Evolutionary conservation across 257 asterid species (phyloP).

Genomic region (Ligustrum vulgare): DNA sequence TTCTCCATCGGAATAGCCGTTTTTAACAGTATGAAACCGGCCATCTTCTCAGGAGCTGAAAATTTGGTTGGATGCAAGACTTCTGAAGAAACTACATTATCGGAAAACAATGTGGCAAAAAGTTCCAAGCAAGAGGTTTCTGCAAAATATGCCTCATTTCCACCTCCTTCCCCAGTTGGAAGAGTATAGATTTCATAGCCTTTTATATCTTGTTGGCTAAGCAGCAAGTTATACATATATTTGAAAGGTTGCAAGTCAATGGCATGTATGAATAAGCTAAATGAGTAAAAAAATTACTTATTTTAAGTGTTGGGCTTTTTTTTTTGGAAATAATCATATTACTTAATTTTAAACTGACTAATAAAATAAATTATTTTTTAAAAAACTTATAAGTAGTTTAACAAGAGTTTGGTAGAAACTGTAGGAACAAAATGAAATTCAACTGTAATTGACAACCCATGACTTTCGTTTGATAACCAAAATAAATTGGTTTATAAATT

Average conservation of each 20-base stretch:
- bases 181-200: constrained; percentile 35
- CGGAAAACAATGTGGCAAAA: constrained; percentile 23
- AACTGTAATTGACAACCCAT: too few species aligned
- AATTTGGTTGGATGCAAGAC: constrained; percentile 21
- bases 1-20: constrained; percentile 61
- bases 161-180: constrained; percentile 53
- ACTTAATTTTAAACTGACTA: neutral
- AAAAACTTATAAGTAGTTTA: neutral
- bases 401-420: too few species aligned
- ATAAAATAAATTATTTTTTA: too few species aligned
- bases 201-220: neutral
- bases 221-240: neutral
- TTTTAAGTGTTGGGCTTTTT: neutral
- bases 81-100: constrained; percentile 26
- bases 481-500: too few species aligned
- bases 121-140: constrained; percentile 30
- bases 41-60: constrained; percentile 20
- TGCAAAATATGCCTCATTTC: constrained; percentile 38
- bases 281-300: neutral
- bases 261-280: neutral
- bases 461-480: too few species aligned
- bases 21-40: constrained; percentile 39
- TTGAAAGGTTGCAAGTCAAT: neutral
- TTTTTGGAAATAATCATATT: too few species aligned
- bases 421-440: too few species aligned